These are phyloP conservation scores for Starmerella vitae DNA, from an alignment of 805 yeast species.

Conservation along the genomic window DNA sequence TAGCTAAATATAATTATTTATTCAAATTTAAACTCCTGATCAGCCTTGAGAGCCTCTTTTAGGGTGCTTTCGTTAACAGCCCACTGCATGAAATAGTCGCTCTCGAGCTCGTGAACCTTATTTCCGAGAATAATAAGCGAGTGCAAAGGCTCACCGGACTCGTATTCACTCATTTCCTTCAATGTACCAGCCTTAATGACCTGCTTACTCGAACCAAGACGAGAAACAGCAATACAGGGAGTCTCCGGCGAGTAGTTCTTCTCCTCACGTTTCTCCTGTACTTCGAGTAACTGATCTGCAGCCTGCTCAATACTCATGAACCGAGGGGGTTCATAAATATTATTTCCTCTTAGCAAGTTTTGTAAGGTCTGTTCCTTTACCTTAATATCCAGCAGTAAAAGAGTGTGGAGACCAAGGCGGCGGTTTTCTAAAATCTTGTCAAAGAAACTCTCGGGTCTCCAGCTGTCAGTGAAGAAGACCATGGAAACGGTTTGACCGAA, in stretches of 20 bases:
- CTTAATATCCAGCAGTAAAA: constrained; percentile 77
- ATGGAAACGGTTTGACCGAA: constrained; percentile 96
- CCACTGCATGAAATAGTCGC: constrained; percentile 69
- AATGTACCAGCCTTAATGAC: constrained; percentile 74
- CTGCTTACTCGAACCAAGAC: constrained; percentile 81
- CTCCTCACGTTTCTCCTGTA: constrained; percentile 66
- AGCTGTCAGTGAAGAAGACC: constrained; percentile 85
- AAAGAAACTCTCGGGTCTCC: constrained; percentile 96
- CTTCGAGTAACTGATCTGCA: constrained; percentile 72
- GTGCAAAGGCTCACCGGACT: constrained; percentile 89
- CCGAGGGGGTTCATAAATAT: constrained; percentile 91
- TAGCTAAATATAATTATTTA: neutral
- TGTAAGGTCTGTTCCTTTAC: constrained; percentile 94
- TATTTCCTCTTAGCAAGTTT: constrained; percentile 82
- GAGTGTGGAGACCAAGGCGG: constrained; percentile 79
- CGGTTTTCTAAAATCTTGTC: constrained; percentile 80
- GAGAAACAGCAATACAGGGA: constrained; percentile 85
- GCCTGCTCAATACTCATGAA: constrained; percentile 89
- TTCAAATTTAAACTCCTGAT: constrained; percentile 14
- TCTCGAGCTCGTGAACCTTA: constrained; percentile 82
- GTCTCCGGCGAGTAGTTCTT: constrained; percentile 72
- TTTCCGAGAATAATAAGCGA: constrained; percentile 82
- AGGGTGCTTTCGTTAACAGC: constrained; percentile 47
- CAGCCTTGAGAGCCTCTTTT: constrained; percentile 34
- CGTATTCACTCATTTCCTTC: constrained; percentile 61